Evolutionary conservation across 805 yeast species (phyloP).

Genomic region (Candida odintsovae): DNA sequence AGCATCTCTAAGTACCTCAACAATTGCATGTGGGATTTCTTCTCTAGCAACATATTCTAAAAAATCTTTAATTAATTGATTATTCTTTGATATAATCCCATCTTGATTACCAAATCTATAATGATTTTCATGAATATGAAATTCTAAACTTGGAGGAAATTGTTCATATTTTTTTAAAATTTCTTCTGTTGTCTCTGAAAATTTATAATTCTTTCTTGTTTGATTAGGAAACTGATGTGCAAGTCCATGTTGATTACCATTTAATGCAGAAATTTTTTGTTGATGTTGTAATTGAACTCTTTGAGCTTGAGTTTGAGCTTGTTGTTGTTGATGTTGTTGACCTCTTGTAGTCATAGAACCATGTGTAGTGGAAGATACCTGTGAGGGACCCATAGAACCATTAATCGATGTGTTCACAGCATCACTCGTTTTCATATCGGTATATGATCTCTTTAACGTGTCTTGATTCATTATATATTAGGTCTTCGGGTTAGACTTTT

Average conservation of each 20-base stretch:
- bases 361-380: neutral
- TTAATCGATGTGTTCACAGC: neutral
- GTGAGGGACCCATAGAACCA: neutral
- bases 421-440: conserved; percentile 13
- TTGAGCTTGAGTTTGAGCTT: conserved; percentile 17
- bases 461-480: conserved; percentile 3
- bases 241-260: conserved; percentile 26
- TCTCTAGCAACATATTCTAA: conserved; percentile 74
- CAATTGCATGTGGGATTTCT: conserved; percentile 81
- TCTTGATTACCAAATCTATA: conserved; percentile 89
- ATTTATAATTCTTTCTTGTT: conserved; percentile 44
- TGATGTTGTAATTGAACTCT: conserved; percentile 22
- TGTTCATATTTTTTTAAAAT: conserved; percentile 71
- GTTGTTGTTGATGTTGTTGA: conserved; percentile 15
- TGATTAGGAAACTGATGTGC: conserved; percentile 4
- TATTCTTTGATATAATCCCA: conserved; percentile 75
- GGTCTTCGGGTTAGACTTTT: neutral
- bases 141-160: conserved; percentile 74
- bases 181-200: conserved; percentile 67
- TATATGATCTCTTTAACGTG: conserved; percentile 9
- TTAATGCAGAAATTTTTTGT: conserved; percentile 24
- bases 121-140: conserved; percentile 89
- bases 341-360: conserved; percentile 9
- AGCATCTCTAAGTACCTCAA: conserved; percentile 85
- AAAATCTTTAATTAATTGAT: conserved; percentile 74